Conservation (phyloP, 345 rosid species). For the Populus nigra region DNA sequence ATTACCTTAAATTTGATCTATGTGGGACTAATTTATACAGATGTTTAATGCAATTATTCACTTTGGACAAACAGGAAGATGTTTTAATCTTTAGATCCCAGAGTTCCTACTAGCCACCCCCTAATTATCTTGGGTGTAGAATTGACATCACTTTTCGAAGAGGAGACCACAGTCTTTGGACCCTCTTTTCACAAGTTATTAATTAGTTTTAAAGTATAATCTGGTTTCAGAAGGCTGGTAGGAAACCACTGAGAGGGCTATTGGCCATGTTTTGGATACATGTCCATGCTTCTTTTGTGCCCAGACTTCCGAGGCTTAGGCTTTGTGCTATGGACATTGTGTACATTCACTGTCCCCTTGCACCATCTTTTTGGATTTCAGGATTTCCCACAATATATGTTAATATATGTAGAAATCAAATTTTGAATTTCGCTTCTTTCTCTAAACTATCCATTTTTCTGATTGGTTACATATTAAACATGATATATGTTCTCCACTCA, state of each 20-base stretch:
- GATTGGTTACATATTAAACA: background rate
- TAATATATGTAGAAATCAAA: too few relatives aligned
- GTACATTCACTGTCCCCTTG: background rate
- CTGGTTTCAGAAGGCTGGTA: background rate
- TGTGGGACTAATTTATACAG: background rate
- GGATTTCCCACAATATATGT: background rate
- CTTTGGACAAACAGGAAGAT: background rate
- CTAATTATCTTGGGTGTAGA: background rate
- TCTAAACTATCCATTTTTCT: background rate
- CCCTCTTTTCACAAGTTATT: background rate
- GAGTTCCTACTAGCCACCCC: background rate
- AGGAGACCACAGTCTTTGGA: background rate
- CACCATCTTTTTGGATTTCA: too few relatives aligned
- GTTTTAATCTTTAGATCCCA: background rate
- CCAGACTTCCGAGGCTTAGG: background rate
- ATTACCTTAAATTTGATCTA: background rate
- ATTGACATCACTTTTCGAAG: background rate
- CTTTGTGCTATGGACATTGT: background rate
- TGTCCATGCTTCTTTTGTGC: too few relatives aligned
- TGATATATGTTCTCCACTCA: background rate
- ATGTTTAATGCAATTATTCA: background rate
- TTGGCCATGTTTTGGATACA: too few relatives aligned
- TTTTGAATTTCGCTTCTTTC: background rate
- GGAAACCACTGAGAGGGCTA: background rate
- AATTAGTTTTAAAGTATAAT: too few relatives aligned